A percentile compares a stretch with the other conserved stretches of the same genome.
Evolutionary conservation across 2,329 filamentous ascomycete genomes (phyloP).

Genomic region (Cladosporium colombiae): DNA sequence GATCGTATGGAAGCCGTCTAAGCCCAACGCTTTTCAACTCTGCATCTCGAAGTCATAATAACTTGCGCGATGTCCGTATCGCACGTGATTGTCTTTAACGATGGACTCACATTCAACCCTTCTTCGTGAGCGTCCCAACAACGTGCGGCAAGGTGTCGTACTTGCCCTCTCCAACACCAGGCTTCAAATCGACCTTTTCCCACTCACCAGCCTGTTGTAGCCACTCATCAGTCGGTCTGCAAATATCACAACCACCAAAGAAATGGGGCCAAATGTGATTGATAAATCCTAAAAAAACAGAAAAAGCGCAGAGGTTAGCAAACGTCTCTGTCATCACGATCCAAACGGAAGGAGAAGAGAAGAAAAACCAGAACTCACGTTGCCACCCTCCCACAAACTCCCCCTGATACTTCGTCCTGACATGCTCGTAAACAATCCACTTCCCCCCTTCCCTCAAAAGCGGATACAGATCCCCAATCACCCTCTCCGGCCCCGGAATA

Average conservation of each 20-base stretch:
- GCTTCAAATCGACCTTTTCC: constrained; percentile 36
- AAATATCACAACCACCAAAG: constrained; percentile 39
- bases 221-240: constrained; percentile 40
- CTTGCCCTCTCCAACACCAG: constrained; percentile 35
- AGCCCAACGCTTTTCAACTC: not conserved
- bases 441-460: constrained; percentile 62
- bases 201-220: constrained; percentile 37
- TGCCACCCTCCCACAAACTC: constrained; percentile 40
- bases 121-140: constrained; percentile 37
- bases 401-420: constrained; percentile 42
- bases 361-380: constrained; percentile 27
- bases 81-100: not conserved
- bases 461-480: constrained; percentile 57
- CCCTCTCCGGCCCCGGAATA: constrained; percentile 60
- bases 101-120: not conserved
- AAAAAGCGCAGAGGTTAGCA: too few species aligned
- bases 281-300: constrained; percentile 27
- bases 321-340: not conserved
- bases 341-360: not conserved
- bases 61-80: too few species aligned
- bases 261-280: constrained; percentile 40
- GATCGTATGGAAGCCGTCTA: not conserved
- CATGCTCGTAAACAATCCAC: constrained; percentile 66
- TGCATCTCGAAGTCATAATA: not conserved
- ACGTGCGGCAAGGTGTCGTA: constrained; percentile 40